Evolutionary conservation across 768 basidiomycete species (phyloP), one percentile per base, ranked within the genome.

Genomic region (Lentinus tigrinus): DNA sequence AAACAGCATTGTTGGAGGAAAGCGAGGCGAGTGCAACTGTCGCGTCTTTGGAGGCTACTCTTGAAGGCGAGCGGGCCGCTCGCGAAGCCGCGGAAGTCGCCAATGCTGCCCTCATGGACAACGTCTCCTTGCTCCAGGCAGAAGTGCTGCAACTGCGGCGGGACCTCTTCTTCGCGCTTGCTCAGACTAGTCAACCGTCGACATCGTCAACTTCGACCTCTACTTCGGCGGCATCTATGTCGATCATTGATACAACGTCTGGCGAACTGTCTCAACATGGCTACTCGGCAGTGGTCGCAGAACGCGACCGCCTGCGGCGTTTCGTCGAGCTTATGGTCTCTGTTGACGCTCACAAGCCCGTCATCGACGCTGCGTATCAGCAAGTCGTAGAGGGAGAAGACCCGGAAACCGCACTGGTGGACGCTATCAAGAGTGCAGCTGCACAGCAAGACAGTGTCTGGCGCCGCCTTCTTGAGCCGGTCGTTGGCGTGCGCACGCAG

Each of bases 401-500:
- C 13, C 54, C 67, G 8, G 63, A 66, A 47, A 57, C 62, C 2
- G 65, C 65, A 2, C 58, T 69, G 40, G 64, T 69, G 16, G 47
- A 21, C 9, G 63, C 67, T n/a, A 60, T 68, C 52, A 19, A 53
- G 52, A 31, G 43, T 17, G 63, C 65, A 24, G 3, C 65, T 27
- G 46, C 53, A 23, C 52, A 50, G 39, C 65, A 55, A 1, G 65
- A 48, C 17, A 66, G 54, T 51, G 52, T 56, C 4, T 66, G 65
- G 67, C 52, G 62, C 19, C 24, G 17, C 24, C 67, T 68, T 7
- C 65, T 66, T 28, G 63, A 66, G 46, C 67, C 67, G 16, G 62
- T 68, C 24, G 52, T 56, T 11, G 67, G 67, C 47, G 47, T 48
- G 51, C 58, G 68, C 8, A 56, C 68, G 38, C 63, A 61, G 46